Evolutionary conservation across 1,284 basidiomycete genomes (phyloP), one percentile per base, ranked within the genome.

Genomic region (Puccinia novopanici): DNA sequence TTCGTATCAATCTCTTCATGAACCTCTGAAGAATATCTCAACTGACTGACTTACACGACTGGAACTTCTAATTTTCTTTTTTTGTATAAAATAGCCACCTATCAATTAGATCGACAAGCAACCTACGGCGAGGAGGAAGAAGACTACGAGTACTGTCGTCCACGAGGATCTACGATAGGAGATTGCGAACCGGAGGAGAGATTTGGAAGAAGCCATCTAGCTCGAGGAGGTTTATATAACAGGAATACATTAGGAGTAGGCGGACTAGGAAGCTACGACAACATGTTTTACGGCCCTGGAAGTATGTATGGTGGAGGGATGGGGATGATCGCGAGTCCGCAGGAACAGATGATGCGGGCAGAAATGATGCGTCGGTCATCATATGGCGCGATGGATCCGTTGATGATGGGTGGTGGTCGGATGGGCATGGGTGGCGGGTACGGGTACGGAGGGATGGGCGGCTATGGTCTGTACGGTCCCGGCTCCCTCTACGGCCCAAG

Each of bases 261-360:
- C 45, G 2, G 22, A 19, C 52, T 54, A 54, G 52, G 52, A 8
- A 67, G 48, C 24, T 27, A 55, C n/a, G 52, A 52, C 34, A 52
- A 71, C 50, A 54, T 52, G 48, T 71, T 34, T 34, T 34, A 34
- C 34, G 34, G 34, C 34, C 34, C 54, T 30, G 68, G 68, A 8
- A 54, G 50, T 54, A 15, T 24, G 30, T 71, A 71, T n/a, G 68
- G 34, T 34, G 34, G 34, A 34, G 34, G 68, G 54, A 54, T 71
- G 68, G 50, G 68, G n/a, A 34, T 55, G 48, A 45, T 71, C 50
- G 8, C 50, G 50, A 71, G 68, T 42, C 73, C 73, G 37, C 12
- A 57, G 19, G 73, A 75, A 40, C 57, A 75, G 34, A 75, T 75
- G 52, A 48, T 75, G 55, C 73, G 73, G 13, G 57, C 73, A 42